Conservation (phyloP, 805 yeast species). For the Nakazawaea populi region DNA sequence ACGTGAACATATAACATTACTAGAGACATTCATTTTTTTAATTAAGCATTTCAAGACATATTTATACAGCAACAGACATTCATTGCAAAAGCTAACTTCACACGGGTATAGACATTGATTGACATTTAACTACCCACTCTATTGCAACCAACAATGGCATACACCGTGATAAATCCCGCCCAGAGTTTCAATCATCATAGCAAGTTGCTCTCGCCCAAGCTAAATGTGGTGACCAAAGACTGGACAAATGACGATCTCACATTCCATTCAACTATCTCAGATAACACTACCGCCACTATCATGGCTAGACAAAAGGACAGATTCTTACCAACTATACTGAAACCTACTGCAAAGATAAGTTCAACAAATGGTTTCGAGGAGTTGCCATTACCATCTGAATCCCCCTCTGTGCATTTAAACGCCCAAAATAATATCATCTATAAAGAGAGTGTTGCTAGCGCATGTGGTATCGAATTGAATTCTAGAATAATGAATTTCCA, state of each 20-base stretch:
- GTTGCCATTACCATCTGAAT: slow-evolving; percentile 19
- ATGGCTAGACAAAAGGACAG: slow-evolving; percentile 7
- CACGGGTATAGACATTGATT: too few species aligned
- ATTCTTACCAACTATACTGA: slow-evolving; percentile 9
- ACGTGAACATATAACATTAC: too few species aligned
- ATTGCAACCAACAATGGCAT: slow-evolving; percentile 1
- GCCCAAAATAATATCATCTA: slow-evolving; percentile 53
- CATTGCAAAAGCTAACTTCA: too few species aligned
- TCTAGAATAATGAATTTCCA: slow-evolving; percentile 81
- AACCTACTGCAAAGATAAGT: neutral
- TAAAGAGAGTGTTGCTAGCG: slow-evolving; percentile 83
- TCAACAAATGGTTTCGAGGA: neutral
- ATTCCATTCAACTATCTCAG: neutral
- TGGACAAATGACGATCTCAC: slow-evolving; percentile 18
- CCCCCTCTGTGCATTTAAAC: slow-evolving; percentile 50
- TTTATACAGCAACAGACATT: too few species aligned
- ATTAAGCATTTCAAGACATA: too few species aligned
- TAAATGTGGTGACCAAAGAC: slow-evolving; percentile 27
- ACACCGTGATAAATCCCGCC: slow-evolving; percentile 2
- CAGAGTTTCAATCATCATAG: neutral
- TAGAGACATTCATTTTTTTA: too few species aligned
- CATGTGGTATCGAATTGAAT: slow-evolving; percentile 83
- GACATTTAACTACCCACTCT: too few species aligned
- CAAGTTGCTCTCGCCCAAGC: slow-evolving; percentile 23
- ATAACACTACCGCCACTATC: neutral